A percentile compares a stretch with the other conserved stretches of the same genome.
Conservation (phyloP, 257 asterid species). For the Capsicum pubescens region DNA sequence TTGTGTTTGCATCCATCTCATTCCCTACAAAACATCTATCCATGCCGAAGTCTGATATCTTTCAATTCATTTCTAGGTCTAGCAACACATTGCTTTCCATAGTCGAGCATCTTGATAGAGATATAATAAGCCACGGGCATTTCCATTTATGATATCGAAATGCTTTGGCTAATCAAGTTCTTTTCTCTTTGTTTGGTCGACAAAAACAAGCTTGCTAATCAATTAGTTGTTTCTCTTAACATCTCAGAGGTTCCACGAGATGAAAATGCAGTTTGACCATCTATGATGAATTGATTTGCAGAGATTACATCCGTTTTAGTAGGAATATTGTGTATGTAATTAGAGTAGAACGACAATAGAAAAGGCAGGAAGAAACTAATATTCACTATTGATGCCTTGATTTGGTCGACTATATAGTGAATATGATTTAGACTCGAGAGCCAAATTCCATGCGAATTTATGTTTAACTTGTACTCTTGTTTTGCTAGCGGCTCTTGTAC, state of each 20-base stretch:
- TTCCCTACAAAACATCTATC: constrained; percentile 42
- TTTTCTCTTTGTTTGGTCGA: constrained; percentile 36
- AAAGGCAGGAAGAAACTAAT: background rate
- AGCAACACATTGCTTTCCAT: too few relatives aligned
- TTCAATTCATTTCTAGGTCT: constrained; percentile 34
- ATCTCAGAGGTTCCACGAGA: constrained; percentile 32
- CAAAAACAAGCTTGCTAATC: background rate
- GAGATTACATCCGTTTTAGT: too few relatives aligned
- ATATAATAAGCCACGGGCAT: constrained; percentile 45
- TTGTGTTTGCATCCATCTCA: constrained; percentile 47
- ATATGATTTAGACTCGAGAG: background rate
- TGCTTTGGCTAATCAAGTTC: constrained; percentile 41
- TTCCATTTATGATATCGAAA: constrained; percentile 41
- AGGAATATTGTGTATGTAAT: background rate
- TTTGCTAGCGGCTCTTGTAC: too few relatives aligned
- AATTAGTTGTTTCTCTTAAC: constrained; percentile 8
- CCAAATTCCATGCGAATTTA: background rate
- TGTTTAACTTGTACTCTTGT: too few relatives aligned
- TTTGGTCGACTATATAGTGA: background rate
- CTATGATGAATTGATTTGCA: too few relatives aligned
- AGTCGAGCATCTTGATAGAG: constrained; percentile 49
- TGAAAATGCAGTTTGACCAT: background rate
- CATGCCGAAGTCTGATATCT: constrained; percentile 45
- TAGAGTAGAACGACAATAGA: background rate
- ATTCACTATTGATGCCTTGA: background rate